Base-by-base conservation (phyloP, 371 early-diverging fungal species). In the Rozella allomycis region DNA sequence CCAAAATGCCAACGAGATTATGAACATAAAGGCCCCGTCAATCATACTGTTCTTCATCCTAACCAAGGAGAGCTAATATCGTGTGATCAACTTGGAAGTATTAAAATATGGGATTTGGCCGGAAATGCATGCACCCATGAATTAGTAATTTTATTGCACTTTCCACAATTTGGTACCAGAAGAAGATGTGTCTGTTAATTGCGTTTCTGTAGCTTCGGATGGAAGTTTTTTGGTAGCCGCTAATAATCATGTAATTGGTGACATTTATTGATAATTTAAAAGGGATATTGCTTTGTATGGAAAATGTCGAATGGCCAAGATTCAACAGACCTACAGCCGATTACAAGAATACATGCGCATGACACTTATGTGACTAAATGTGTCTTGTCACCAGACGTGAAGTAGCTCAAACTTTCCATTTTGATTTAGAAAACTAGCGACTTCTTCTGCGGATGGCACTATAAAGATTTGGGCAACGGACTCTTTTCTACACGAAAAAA, bases 11-110 rank as follows among this genome's bases (percentile, higher is more conserved):
- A 80, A 32, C 60, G 82, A 12, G 75, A 78, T 38, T 78, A 85
- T 47, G 70, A 80, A 34, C 78, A 9, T 33, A 33, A 76, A 35
- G 66, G 75, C 4, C 72, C 82, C 5, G 83, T 93, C 33, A 87
- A 78, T 38, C 88, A 88, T 48, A 76, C 86, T 16, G 80, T 79
- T 1, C 83, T 90, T 45, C 88, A 90, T 53, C 88, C 94, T 66
- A 90, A 60, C 44, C 85, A 85, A 49, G 88, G 82, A 21, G 82
- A 90, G 42, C 47, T 93, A 5, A 68, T 86, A 28, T 81, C 88
- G 0, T 83, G 86, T 50, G 90, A 93, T 58, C 85, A 85, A 41
- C 75, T 73, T 39, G 94, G 94, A 3, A 54, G 67, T 22, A 77
- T 93, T 25, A 78, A 75, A 38, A 69, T 90, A 11, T 88, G 88